Percentiles rank a stretch among this genome's conserved stretches.
phyloP scores from a whole-genome alignment of 2,329 filamentous ascomycete genomes.

The Cryphonectria nitschkei region DNA sequence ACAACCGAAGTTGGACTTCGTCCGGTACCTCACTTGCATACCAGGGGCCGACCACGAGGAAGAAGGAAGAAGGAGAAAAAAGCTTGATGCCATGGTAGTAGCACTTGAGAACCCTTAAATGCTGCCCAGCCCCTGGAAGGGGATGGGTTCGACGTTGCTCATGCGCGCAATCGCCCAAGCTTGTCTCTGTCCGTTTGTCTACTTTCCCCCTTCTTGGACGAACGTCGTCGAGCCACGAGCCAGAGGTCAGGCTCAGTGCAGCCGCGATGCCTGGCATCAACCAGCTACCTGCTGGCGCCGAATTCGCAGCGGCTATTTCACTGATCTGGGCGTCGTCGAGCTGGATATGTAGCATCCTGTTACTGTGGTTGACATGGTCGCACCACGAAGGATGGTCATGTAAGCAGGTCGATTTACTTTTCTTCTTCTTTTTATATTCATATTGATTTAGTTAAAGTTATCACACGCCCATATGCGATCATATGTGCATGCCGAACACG shows the following conservation, averaged over 20 bases:
- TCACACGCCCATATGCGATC: background rate
- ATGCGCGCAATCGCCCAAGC: background rate
- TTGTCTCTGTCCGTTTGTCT: background rate
- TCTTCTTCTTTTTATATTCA: background rate
- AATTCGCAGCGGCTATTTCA: slow-evolving; percentile 25
- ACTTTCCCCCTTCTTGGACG: background rate
- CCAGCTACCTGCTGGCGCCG: slow-evolving; percentile 27
- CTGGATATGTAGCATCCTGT: slow-evolving; percentile 26
- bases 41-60: background rate
- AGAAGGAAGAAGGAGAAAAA: background rate
- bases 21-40: background rate
- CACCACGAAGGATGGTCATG: slow-evolving; percentile 34
- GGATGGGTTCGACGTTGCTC: background rate
- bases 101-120: slow-evolving; percentile 4
- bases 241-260: slow-evolving; percentile 18
- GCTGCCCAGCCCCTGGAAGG: background rate
- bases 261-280: slow-evolving; percentile 29
- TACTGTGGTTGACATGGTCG: slow-evolving; percentile 35
- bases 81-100: background rate
- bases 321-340: slow-evolving; percentile 23
- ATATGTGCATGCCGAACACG: background rate
- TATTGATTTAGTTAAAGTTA: background rate
- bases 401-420: slow-evolving; percentile 24
- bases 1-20: slow-evolving; percentile 1
- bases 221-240: background rate